These are phyloP conservation scores for Apiotrichum mycotoxinovorans DNA, from an alignment of 1,284 basidiomycete species.

Conservation along the genomic window DNA sequence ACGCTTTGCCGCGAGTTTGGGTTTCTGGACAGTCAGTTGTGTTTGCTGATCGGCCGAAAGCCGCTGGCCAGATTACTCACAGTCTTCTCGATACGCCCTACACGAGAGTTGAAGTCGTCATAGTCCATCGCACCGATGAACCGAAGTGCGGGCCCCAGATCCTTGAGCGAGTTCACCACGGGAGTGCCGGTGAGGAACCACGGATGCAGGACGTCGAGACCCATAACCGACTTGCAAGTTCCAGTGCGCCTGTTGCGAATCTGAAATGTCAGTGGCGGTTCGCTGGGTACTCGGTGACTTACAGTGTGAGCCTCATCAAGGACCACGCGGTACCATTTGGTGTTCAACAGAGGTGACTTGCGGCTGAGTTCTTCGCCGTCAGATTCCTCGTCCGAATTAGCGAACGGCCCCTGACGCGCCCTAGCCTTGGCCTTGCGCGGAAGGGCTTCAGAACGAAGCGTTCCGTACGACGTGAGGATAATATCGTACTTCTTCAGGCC, in stretches of 20 bases:
- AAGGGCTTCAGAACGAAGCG: conserved; percentile 13
- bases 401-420: background rate
- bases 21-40: conserved; percentile 12
- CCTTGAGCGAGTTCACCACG: conserved; percentile 29
- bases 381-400: conserved; percentile 3
- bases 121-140: conserved; percentile 36
- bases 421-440: conserved; percentile 19
- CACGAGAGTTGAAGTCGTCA: conserved; percentile 33
- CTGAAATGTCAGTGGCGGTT: background rate
- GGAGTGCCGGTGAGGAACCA: conserved; percentile 47
- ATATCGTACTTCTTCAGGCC: conserved; percentile 43
- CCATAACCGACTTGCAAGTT: conserved; percentile 32
- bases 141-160: conserved; percentile 28
- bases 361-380: conserved; percentile 18
- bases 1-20: conserved; percentile 40
- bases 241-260: conserved; percentile 41
- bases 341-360: conserved; percentile 39
- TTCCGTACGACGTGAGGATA: conserved; percentile 47
- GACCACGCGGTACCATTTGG: conserved; percentile 48
- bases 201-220: conserved; percentile 34
- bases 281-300: background rate
- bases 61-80: background rate
- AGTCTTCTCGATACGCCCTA: conserved; percentile 29
- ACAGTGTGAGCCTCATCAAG: conserved; percentile 50
- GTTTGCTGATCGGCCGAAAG: too few species aligned